Conservation (phyloP, 169 alveolate genomes). For the Amoebophrya sp. region DNA sequence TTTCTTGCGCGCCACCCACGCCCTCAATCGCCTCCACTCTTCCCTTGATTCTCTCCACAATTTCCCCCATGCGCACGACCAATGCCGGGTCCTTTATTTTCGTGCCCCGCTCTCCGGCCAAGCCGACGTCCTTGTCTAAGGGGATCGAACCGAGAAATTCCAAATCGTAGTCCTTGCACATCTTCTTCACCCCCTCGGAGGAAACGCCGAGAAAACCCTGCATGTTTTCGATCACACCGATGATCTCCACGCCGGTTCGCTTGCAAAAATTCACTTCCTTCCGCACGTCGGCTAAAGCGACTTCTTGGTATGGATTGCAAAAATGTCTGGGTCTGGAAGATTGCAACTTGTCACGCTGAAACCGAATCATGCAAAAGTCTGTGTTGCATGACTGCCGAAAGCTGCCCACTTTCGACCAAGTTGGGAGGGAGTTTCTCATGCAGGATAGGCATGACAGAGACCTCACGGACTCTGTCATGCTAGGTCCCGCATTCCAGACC, state of each 20-base stretch:
- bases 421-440: too few species aligned
- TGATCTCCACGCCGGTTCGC: conserved; percentile 73
- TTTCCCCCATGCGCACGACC: not conserved
- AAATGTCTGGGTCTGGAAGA: too few species aligned
- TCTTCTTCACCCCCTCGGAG: not conserved
- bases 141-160: not conserved
- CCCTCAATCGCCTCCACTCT: not conserved
- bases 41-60: not conserved
- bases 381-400: too few species aligned
- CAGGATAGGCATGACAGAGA: too few species aligned
- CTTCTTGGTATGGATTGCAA: conserved; percentile 83
- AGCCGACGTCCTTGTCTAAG: not conserved
- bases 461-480: conserved; percentile 55
- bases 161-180: not conserved
- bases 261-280: conserved; percentile 86
- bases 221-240: conserved; percentile 98
- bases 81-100: not conserved
- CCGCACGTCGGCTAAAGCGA: conserved; percentile 81
- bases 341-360: too few species aligned
- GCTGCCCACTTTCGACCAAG: too few species aligned
- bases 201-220: conserved; percentile 39
- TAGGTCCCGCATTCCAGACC: conserved; percentile 53
- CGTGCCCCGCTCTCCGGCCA: not conserved
- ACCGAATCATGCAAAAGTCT: too few species aligned
- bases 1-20: not conserved